Base-by-base conservation (phyloP, 345 rosid species). In the Brassica carinata region DNA sequence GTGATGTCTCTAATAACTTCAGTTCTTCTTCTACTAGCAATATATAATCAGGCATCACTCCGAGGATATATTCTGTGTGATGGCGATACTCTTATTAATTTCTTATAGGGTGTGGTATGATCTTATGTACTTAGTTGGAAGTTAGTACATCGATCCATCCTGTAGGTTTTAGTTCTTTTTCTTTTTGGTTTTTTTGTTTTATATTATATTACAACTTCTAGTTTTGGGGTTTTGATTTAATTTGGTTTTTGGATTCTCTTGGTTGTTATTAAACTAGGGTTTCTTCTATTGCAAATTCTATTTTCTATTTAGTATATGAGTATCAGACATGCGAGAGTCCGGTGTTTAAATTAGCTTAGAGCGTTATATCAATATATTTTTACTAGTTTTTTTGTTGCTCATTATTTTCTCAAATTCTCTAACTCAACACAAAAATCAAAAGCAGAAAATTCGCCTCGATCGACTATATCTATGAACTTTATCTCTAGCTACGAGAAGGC, bases 21-120 rank as follows among this genome's bases (percentile, higher is more conserved):
- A 82, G 82, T 57, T 78, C 79, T 62, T 82, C 82, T 74, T 82
- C 85, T 29, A 78, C 84, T 59, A 81, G 84, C 43, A 81, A 81
- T 43, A 76, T 81, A 57, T 81, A 76, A 71, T 69, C 67, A 63
- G 4, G 33, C 45, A 57, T 73, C 63, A 29, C 43, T 48, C 27
- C 65, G 66, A 38, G 4, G 29, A 13, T 27, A 17, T 14, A n/a
- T 61, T 15, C 66, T 64, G 23, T 64, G 48, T 65, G 73, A 79
- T 68, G 65, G 27, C 38, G 55, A 29, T 76, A 69, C 53, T 55
- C 17, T 70, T 30, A 45, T 45, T 71, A 38, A 23, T 72, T 58
- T 70, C 43, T 77, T 62, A 11, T 45, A 58, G 57, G 74, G 81
- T 67, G 70, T 77, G 77, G 36, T 72, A 77, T 67, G 84, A 82